These are phyloP conservation scores for Lycium barbarum DNA, from an alignment of 257 asterid genomes.

Conservation along the genomic window DNA sequence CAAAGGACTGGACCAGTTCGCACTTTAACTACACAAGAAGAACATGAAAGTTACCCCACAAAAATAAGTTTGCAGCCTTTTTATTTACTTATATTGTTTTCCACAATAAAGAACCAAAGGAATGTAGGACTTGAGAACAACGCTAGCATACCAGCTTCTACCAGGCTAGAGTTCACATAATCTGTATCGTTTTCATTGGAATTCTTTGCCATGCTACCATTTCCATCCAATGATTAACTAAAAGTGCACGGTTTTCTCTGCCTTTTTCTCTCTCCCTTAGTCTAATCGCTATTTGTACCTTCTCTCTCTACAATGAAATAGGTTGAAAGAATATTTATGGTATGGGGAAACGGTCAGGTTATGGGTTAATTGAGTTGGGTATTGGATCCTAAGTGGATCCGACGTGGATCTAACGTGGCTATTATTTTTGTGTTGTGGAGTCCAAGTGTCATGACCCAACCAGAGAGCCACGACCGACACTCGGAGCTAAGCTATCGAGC, in stretches of 20 bases:
- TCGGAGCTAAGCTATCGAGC: too few relatives aligned
- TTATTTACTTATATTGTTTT: not conserved
- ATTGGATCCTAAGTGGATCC: too few relatives aligned
- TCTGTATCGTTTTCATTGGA: constrained; percentile 74
- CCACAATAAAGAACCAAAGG: not conserved
- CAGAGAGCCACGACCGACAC: too few relatives aligned
- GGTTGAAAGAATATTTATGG: too few relatives aligned
- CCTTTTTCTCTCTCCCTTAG: too few relatives aligned
- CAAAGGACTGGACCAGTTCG: constrained; percentile 64
- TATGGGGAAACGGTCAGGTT: too few relatives aligned
- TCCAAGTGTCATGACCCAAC: too few relatives aligned
- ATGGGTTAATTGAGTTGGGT: too few relatives aligned
- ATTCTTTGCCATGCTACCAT: constrained; percentile 84
- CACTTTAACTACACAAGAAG: constrained; percentile 77
- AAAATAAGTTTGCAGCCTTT: not conserved
- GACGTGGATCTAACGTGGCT: too few relatives aligned
- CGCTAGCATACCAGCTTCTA: constrained; percentile 78
- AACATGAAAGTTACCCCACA: not conserved
- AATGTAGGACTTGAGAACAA: not conserved
- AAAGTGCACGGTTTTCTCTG: constrained; percentile 44
- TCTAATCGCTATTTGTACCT: too few relatives aligned
- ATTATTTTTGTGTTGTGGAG: too few relatives aligned
- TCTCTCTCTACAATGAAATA: too few relatives aligned
- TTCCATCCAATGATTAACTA: constrained; percentile 87
- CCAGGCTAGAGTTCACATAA: constrained; percentile 80